These are phyloP conservation scores for Aureobasidium sp. DNA, from an alignment of 2,329 filamentous ascomycete genomes.

Conservation along the genomic window DNA sequence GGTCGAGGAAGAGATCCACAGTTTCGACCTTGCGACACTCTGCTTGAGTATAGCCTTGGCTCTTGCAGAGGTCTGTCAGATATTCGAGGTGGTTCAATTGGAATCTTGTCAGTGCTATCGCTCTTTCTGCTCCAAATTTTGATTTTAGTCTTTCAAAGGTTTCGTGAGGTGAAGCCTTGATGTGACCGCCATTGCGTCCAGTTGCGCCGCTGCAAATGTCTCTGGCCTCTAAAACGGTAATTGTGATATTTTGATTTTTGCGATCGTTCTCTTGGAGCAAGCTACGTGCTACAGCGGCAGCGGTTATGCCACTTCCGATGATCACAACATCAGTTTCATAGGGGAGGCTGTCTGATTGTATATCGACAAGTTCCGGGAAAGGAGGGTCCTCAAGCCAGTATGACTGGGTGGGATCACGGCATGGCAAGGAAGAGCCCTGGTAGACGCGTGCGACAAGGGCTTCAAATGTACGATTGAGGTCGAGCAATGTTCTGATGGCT, in stretches of 20 bases:
- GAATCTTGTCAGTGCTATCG: neutral
- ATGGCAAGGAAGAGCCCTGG: conserved; percentile 13
- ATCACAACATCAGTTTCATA: conserved; percentile 21
- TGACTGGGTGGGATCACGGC: conserved; percentile 20
- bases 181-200: conserved; percentile 40
- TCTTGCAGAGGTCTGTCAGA: neutral
- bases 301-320: conserved; percentile 23
- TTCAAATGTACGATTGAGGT: neutral
- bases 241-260: conserved; percentile 21
- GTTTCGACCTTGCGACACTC: neutral
- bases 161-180: conserved; percentile 23
- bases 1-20: neutral
- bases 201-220: conserved; percentile 39
- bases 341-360: conserved; percentile 16
- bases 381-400: conserved; percentile 25
- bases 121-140: neutral
- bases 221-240: conserved; percentile 37
- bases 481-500: neutral
- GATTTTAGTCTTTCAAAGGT: neutral
- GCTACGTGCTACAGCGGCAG: conserved; percentile 26
- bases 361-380: conserved; percentile 19
- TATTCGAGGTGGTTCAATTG: neutral
- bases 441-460: neutral
- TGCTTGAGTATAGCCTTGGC: neutral
- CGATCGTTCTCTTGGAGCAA: conserved; percentile 24